phyloP scores from a whole-genome alignment of 768 basidiomycete species.

The Mycena polygramma region DNA sequence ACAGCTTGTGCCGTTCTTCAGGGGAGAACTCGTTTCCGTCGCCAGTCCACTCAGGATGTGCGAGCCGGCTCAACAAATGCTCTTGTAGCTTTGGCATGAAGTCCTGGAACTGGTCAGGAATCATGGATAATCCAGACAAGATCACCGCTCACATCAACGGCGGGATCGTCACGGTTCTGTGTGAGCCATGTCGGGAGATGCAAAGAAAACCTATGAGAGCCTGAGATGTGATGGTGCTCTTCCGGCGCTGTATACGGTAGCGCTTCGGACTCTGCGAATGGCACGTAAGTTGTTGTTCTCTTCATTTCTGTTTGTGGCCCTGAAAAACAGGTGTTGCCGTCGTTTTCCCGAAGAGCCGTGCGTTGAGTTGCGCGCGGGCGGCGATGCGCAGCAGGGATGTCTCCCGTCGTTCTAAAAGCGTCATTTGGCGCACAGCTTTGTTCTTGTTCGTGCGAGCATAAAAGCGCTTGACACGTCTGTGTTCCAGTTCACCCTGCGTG shows the following conservation, averaged over 20 bases:
- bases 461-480: constrained; percentile 38
- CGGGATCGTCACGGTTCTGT: constrained; percentile 7
- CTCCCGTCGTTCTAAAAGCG: constrained; percentile 21
- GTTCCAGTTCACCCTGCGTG: constrained; percentile 52
- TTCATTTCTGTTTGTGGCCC: no score
- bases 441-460: constrained; percentile 47
- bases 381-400: constrained; percentile 7
- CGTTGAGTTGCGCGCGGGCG: not conserved
- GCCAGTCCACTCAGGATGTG: constrained; percentile 22
- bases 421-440: constrained; percentile 41
- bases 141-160: not conserved
- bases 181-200: constrained; percentile 24
- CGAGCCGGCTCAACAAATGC: constrained; percentile 29
- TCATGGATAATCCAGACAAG: no score
- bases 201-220: constrained; percentile 18
- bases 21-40: constrained; percentile 29
- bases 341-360: not conserved
- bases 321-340: not conserved
- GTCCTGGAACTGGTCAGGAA: constrained; percentile 23
- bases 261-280: constrained; percentile 22
- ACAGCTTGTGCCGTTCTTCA: not conserved
- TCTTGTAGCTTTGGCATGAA: constrained; percentile 37
- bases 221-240: constrained; percentile 33
- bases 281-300: not conserved
- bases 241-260: constrained; percentile 29